phyloP scores from a whole-genome alignment of 306 rosid genomes.

The Fagus sylvatica region DNA sequence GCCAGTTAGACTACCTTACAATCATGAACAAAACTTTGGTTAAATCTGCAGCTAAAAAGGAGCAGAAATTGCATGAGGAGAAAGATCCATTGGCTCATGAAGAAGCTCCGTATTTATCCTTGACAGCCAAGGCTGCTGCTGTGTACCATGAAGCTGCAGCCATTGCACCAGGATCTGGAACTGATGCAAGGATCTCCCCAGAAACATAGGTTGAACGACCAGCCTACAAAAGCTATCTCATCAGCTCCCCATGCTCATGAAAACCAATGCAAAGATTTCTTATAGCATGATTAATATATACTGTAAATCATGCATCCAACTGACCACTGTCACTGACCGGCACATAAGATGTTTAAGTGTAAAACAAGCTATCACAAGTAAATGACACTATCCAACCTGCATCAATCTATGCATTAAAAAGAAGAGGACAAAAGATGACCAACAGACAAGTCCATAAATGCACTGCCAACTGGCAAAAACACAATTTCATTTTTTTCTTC shows the following conservation, averaged over 20 bases:
- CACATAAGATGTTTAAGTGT: too few species aligned
- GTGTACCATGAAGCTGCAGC: constrained; percentile 89
- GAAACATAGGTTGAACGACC: constrained; percentile 79
- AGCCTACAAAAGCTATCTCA: constrained; percentile 54
- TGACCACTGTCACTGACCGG: too few species aligned
- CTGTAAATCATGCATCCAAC: too few species aligned
- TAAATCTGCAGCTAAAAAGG: constrained; percentile 48
- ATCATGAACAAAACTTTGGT: constrained; percentile 43
- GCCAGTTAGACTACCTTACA: constrained; percentile 39
- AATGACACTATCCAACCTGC: too few species aligned
- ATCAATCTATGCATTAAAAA: too few species aligned
- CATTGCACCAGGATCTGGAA: constrained; percentile 98
- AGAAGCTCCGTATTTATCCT: constrained; percentile 43
- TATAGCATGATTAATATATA: not conserved
- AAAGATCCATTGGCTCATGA: constrained; percentile 21
- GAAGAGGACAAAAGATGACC: too few species aligned
- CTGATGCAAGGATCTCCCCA: constrained; percentile 62
- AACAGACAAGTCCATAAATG: too few species aligned
- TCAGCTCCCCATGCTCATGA: constrained; percentile 27
- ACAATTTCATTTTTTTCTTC: too few species aligned
- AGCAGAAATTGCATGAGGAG: constrained; percentile 29
- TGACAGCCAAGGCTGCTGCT: constrained; percentile 77
- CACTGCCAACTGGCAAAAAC: too few species aligned
- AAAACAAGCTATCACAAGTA: too few species aligned
- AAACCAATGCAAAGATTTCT: not conserved